A percentile compares a stretch with the other conserved stretches of the same genome.
phyloP scores from a whole-genome alignment of 768 basidiomycete species.

The Termitomyces sp. region DNA sequence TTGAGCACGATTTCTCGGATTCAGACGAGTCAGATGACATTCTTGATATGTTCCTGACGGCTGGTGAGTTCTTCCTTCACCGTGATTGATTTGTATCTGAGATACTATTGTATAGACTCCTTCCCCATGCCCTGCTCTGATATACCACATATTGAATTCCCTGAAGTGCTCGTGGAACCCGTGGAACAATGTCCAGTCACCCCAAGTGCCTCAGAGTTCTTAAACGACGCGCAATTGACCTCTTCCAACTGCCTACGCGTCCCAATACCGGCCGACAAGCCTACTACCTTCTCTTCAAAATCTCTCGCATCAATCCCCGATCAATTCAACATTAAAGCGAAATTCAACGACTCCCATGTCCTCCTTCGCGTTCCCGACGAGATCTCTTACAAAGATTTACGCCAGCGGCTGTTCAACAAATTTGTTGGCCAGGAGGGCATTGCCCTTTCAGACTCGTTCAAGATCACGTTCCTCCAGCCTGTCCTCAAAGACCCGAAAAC shows the following conservation, averaged over 20 bases:
- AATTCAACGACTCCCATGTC: conserved; percentile 55
- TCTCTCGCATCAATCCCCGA: conserved; percentile 20
- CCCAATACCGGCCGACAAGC: conserved; percentile 15
- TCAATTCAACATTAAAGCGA: conserved; percentile 56
- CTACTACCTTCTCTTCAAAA: conserved; percentile 22
- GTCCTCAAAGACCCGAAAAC: conserved; percentile 11
- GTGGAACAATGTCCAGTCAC: conserved; percentile 9
- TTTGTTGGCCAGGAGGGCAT: conserved; percentile 58
- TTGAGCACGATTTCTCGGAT: conserved; percentile 33
- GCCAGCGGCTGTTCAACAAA: conserved; percentile 56
- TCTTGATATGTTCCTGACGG: conserved; percentile 22
- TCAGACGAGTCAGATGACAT: conserved; percentile 26
- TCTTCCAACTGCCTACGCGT: background rate
- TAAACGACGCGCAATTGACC: conserved; percentile 4
- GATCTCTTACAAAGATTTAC: conserved; percentile 45
- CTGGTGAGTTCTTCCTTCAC: conserved; percentile 20
- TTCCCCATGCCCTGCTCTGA: conserved; percentile 37
- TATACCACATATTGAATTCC: conserved; percentile 22
- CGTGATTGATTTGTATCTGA: background rate
- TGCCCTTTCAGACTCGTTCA: conserved; percentile 48
- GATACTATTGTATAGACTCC: conserved; percentile 21
- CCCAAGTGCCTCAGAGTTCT: conserved; percentile 1
- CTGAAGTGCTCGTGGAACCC: conserved; percentile 24
- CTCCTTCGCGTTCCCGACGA: conserved; percentile 49
- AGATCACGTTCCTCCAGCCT: conserved; percentile 46